Evolutionary conservation across 352 stramenopile genomes (phyloP).

Genomic region (Pythium aquatile): DNA sequence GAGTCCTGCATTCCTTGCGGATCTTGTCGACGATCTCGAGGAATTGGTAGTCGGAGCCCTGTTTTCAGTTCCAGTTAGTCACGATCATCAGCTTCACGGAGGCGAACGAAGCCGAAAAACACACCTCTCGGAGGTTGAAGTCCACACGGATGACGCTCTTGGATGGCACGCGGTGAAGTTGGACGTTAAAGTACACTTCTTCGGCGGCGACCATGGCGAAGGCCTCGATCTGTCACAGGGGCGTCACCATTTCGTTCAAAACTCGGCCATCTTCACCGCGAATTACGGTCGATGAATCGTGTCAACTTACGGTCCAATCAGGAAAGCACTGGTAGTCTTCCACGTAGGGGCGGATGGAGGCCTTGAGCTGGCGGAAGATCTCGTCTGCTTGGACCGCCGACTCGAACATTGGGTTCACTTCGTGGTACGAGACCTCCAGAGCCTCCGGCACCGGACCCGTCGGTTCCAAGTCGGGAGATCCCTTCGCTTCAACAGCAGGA

Average conservation of each 20-base stretch:
- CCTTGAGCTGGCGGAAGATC: slow-evolving; percentile 55
- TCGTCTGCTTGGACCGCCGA: slow-evolving; percentile 42
- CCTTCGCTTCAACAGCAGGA: slow-evolving; percentile 20
- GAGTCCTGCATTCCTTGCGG: slow-evolving; percentile 49
- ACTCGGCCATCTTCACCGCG: slow-evolving; percentile 21
- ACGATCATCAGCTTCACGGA: background rate
- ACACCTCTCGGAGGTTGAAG: slow-evolving; percentile 65
- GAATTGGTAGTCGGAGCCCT: slow-evolving; percentile 72
- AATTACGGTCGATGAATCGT: slow-evolving; percentile 4
- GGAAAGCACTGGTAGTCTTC: slow-evolving; percentile 46
- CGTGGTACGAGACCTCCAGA: slow-evolving; percentile 43
- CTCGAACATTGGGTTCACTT: slow-evolving; percentile 78
- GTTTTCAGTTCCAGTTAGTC: slow-evolving; percentile 8
- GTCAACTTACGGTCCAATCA: slow-evolving; percentile 63
- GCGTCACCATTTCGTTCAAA: slow-evolving; percentile 28
- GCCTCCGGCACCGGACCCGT: slow-evolving; percentile 55
- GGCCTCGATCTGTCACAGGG: slow-evolving; percentile 49
- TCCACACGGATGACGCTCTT: slow-evolving; percentile 61
- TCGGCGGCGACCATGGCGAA: slow-evolving; percentile 65
- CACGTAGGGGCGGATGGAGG: slow-evolving; percentile 41
- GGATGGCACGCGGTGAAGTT: slow-evolving; percentile 49
- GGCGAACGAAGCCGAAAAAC: slow-evolving; percentile 22
- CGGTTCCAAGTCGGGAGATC: slow-evolving; percentile 35
- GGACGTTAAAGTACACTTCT: slow-evolving; percentile 62
- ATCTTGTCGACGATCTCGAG: slow-evolving; percentile 64